Evolutionary conservation across 805 yeast genomes (phyloP).

Genomic region (Myxozyma lipomycoides): DNA sequence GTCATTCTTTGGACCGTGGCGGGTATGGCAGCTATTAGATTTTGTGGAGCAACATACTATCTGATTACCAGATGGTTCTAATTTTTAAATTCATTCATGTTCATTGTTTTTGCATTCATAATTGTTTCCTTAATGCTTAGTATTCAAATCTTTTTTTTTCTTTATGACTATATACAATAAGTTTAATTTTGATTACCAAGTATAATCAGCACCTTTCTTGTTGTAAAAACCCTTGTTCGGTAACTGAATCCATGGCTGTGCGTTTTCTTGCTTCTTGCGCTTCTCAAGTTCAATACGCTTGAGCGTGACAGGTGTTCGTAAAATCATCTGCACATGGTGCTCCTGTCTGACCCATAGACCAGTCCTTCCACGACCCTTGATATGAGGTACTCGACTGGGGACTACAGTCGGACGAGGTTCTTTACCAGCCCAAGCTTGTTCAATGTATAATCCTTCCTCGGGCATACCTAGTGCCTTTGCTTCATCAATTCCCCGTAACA

Average conservation of each 20-base stretch:
- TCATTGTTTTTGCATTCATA: too few relatives aligned
- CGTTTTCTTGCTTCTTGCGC: conserved; percentile 44
- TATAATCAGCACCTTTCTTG: conserved; percentile 35
- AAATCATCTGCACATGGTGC: conserved; percentile 74
- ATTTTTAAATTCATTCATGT: neutral
- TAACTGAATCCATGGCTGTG: conserved; percentile 50
- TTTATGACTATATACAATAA: neutral
- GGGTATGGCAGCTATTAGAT: conserved; percentile 77
- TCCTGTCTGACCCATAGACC: conserved; percentile 74
- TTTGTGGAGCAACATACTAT: conserved; percentile 67
- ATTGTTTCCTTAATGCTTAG: neutral
- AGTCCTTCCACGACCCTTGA: conserved; percentile 85
- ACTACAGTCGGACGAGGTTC: conserved; percentile 52
- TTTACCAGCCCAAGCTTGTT: conserved; percentile 86
- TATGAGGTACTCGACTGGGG: conserved; percentile 66
- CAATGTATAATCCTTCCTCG: conserved; percentile 61
- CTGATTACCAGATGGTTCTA: conserved; percentile 40
- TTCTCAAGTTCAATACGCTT: conserved; percentile 59
- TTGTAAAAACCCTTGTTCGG: conserved; percentile 42
- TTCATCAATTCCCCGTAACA: conserved; percentile 67
- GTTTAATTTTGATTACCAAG: conserved; percentile 34
- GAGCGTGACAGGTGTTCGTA: conserved; percentile 64
- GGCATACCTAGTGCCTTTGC: conserved; percentile 58
- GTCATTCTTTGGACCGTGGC: conserved; percentile 93
- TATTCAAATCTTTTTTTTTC: neutral